Evolutionary conservation across 2,329 filamentous ascomycete species (phyloP).

Genomic region (Tetracladium maxilliforme): DNA sequence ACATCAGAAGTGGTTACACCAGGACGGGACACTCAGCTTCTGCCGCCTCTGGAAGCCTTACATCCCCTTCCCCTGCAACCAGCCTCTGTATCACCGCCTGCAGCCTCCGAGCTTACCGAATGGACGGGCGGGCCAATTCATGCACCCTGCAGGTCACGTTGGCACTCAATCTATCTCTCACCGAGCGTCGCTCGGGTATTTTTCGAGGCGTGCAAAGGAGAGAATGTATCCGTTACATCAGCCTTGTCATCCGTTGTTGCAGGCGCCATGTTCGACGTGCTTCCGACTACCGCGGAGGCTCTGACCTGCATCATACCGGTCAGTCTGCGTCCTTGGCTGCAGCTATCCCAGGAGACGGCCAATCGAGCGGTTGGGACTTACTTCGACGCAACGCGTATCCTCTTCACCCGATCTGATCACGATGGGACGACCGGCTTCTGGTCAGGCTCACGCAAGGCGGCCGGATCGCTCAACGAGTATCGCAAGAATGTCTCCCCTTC

Average conservation of each 20-base stretch:
- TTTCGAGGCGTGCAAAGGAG: neutral
- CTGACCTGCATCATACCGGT: neutral
- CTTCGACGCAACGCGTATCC: conserved; percentile 17
- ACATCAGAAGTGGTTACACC: conserved; percentile 9
- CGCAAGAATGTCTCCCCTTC: conserved; percentile 6
- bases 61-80: conserved; percentile 19
- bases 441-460: too few species aligned
- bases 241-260: neutral
- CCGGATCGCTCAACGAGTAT: too few species aligned
- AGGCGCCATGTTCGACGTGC: neutral
- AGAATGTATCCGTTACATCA: neutral
- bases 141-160: too few species aligned
- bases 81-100: conserved; percentile 14
- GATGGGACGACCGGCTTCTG: too few species aligned
- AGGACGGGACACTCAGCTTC: conserved; percentile 14
- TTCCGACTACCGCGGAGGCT: neutral
- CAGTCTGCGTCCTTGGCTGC: neutral
- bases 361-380: conserved; percentile 10
- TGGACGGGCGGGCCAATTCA: conserved; percentile 14
- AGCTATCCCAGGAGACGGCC: neutral
- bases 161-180: neutral
- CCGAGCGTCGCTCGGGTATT: neutral
- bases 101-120: conserved; percentile 15
- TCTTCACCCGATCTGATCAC: too few species aligned
- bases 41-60: conserved; percentile 22